These are phyloP conservation scores for Aquanectria penicillioides DNA, from an alignment of 2,329 filamentous ascomycete species.

Conservation along the genomic window DNA sequence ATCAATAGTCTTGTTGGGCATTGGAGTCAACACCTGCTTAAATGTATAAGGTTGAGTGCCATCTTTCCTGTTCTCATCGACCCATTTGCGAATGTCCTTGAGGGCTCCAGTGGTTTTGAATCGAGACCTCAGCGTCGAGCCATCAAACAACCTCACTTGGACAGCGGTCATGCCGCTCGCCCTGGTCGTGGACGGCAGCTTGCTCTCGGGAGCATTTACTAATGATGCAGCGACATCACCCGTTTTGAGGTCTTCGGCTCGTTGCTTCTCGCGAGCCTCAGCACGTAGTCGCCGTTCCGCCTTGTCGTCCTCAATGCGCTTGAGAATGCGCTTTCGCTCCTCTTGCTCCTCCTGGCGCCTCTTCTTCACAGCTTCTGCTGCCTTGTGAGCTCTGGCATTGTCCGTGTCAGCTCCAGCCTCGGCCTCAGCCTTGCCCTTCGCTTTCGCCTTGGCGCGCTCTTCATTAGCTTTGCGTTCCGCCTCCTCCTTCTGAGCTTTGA, in stretches of 20 bases:
- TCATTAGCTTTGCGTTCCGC: constrained; percentile 61
- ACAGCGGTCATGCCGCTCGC: constrained; percentile 60
- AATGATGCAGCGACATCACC: constrained; percentile 44
- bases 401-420: constrained; percentile 46
- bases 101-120: constrained; percentile 75
- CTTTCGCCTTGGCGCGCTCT: constrained; percentile 57
- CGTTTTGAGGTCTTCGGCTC: constrained; percentile 40
- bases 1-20: constrained; percentile 79
- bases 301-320: constrained; percentile 81
- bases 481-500: constrained; percentile 54
- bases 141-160: constrained; percentile 86
- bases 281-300: constrained; percentile 69
- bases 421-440: constrained; percentile 56
- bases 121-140: constrained; percentile 77
- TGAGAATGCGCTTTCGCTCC: constrained; percentile 77
- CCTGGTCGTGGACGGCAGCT: constrained; percentile 41
- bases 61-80: constrained; percentile 71
- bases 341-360: constrained; percentile 72
- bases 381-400: constrained; percentile 52
- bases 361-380: constrained; percentile 67
- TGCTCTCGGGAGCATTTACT: constrained; percentile 46
- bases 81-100: constrained; percentile 77
- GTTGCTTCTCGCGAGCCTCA: constrained; percentile 53
- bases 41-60: constrained; percentile 78
- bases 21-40: constrained; percentile 82